Evolutionary conservation across 768 basidiomycete species (phyloP), one percentile per base, ranked within the genome.

Genomic region (Tephrocybe sp.): DNA sequence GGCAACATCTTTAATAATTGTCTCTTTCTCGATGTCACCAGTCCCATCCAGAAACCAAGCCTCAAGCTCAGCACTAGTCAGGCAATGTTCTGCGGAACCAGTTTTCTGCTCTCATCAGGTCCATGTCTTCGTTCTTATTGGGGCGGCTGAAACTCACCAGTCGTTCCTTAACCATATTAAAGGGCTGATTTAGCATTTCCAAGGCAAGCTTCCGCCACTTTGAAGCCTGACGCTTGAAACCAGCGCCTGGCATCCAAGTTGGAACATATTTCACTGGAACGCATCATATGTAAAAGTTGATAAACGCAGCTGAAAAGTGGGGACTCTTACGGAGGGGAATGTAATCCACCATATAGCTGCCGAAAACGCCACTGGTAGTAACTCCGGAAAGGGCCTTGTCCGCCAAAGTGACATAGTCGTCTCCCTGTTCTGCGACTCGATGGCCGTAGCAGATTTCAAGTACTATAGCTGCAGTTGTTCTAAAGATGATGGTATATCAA

Each of bases 211-310:
- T 61, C 26, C 67, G 63, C 68, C 68, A 76, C 25, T 69, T 60
- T 18, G 59, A 62, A 1, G 76, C 75, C 48, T 67, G 68, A 21
- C 57, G 45, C 57, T 77, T 74, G 68, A 78, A 79, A 0, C 55
- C 55, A 8, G 76, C 74, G 10, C 78, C 77, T 3, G 78, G 79
- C 41, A 78, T 59, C 78, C 78, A 78, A 14, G 67, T 59, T 1
- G 79, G 79, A 32, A 80, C 60, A 47, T 76, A 60, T 36, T 68
- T 68, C 51, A 80, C 51, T 52, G 20, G 43, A 6, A 17, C n/a
- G n/a, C 68, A 72, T 12, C 21, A 7, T 38, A 15, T n/a, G 15
- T 38, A 6, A 15, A 11, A 17, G 14, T n/a, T 14, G n/a, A 32
- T 20, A n/a, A 20, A 33, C 21, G 39, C 14, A 9, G 4, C n/a